Conservation (phyloP, 441 rosid species). For the Bocquillonia castaneifolia region DNA sequence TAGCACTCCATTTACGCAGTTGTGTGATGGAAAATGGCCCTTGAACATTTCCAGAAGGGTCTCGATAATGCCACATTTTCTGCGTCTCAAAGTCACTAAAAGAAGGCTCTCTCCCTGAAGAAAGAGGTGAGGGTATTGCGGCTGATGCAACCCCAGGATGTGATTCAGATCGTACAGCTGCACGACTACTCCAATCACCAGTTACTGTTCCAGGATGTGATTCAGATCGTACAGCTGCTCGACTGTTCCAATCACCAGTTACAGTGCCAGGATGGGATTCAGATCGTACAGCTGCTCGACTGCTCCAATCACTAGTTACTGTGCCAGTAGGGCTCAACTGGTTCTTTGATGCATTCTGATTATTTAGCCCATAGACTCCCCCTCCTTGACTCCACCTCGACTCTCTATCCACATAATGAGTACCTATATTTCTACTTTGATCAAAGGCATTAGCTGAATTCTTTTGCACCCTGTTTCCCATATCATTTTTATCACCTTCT, state of each 20-base stretch:
- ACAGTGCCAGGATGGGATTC: slow-evolving; percentile 35
- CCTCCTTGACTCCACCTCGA: slow-evolving; percentile 30
- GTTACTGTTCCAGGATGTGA: too few relatives aligned
- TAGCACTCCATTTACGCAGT: slow-evolving; percentile 88
- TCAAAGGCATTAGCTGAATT: slow-evolving; percentile 32
- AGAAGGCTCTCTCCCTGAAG: slow-evolving; percentile 39
- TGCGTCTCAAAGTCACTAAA: slow-evolving; percentile 55
- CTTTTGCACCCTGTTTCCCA: slow-evolving; percentile 34
- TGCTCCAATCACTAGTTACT: slow-evolving; percentile 13
- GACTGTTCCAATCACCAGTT: not conserved
- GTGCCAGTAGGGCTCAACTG: slow-evolving; percentile 32
- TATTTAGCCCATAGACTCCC: slow-evolving; percentile 26
- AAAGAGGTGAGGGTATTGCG: slow-evolving; percentile 31
- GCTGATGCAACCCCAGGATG: slow-evolving; percentile 32
- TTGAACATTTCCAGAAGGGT: slow-evolving; percentile 87
- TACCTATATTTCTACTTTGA: slow-evolving; percentile 27
- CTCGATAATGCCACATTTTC: slow-evolving; percentile 85
- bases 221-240: too few relatives aligned
- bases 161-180: slow-evolving; percentile 28
- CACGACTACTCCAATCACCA: slow-evolving; percentile 26
- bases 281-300: slow-evolving; percentile 25
- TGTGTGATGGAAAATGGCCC: slow-evolving; percentile 92
- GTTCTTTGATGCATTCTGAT: slow-evolving; percentile 29
- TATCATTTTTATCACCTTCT: slow-evolving; percentile 35
- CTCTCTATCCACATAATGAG: slow-evolving; percentile 29